phyloP scores from a whole-genome alignment of 176 grass and related monocot genomes.

The Olyra latifolia region DNA sequence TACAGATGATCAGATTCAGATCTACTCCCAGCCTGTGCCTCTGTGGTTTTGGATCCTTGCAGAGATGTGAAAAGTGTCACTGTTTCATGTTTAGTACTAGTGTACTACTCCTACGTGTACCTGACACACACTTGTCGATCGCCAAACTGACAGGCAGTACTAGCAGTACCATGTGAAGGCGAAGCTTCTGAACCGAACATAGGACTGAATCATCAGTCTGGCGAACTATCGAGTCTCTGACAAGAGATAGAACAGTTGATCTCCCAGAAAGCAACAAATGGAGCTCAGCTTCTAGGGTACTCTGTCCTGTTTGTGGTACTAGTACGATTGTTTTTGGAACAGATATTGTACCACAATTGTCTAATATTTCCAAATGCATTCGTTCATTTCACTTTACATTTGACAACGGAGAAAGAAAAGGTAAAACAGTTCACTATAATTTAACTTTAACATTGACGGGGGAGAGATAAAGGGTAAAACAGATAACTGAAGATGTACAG shows the following conservation, averaged over 20 bases:
- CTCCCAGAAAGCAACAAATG: background rate
- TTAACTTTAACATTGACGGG: background rate
- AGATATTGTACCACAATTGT: background rate
- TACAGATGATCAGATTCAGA: background rate
- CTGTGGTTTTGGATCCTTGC: background rate
- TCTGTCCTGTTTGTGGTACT: no score
- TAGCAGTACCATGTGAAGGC: background rate
- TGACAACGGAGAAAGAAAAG: constrained; percentile 1
- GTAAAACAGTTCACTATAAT: background rate
- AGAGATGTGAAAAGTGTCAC: background rate
- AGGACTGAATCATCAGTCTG: background rate
- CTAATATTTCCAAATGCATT: constrained; percentile 5
- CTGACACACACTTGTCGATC: background rate
- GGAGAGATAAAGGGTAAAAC: constrained; percentile 7
- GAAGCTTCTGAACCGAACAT: background rate
- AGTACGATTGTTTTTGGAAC: no score
- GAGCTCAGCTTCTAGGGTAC: constrained; percentile 15
- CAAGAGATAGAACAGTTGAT: constrained; percentile 2
- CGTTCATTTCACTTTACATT: background rate
- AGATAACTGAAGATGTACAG: constrained; percentile 10
- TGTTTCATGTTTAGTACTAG: background rate
- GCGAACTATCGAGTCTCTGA: background rate
- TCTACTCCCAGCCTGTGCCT: background rate
- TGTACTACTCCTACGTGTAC: background rate
- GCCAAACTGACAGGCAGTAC: background rate